Evolutionary conservation across 768 basidiomycete species (phyloP).

Genomic region (Suillus discolor): DNA sequence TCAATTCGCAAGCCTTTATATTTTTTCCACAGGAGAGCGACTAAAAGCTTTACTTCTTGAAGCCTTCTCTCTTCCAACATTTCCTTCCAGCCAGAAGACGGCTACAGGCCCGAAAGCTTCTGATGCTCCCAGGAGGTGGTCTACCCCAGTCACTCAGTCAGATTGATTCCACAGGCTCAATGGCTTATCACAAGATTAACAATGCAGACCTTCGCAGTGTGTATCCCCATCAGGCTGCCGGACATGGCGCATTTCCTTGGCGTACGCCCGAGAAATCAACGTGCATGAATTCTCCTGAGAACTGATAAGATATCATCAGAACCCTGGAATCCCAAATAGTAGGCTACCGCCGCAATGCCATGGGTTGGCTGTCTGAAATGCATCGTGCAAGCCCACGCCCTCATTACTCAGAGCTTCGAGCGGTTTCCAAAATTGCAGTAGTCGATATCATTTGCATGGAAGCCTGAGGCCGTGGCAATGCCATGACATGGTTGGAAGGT

Average conservation of each 20-base stretch:
- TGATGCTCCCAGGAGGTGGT: neutral
- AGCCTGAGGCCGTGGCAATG: no score
- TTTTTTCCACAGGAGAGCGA: neutral
- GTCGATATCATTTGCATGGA: no score
- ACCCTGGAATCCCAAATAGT: no score
- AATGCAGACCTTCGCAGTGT: neutral
- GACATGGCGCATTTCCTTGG: neutral
- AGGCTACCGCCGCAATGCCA: no score
- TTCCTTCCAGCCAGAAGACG: neutral
- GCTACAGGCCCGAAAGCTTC: neutral
- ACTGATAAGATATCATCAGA: no score
- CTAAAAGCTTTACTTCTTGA: neutral
- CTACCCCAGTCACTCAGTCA: neutral
- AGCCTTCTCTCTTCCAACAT: constrained; percentile 3
- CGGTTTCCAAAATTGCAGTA: no score
- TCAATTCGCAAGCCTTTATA: neutral
- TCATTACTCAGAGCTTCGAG: no score
- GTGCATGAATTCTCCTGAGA: no score
- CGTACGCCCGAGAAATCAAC: no score
- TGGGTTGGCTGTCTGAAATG: no score
- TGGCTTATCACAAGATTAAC: neutral
- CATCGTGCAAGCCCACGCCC: no score
- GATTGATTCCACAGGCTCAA: neutral
- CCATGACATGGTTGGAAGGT: no score
- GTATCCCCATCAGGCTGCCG: neutral